These are phyloP conservation scores for Gentiana dahurica DNA, from an alignment of 257 asterid genomes.

Conservation along the genomic window DNA sequence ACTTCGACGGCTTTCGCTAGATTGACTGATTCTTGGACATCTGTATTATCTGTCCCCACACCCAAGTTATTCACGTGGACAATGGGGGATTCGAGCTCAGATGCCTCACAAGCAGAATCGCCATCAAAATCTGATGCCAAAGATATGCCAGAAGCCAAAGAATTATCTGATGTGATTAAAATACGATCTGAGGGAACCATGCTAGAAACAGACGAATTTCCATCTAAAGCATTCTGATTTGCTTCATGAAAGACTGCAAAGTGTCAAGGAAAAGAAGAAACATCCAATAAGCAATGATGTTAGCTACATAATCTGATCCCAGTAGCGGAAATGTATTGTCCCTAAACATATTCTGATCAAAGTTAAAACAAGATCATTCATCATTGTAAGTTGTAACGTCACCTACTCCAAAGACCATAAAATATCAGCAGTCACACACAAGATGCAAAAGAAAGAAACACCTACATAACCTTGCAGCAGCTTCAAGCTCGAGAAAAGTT, in stretches of 20 bases:
- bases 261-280: constrained; percentile 4
- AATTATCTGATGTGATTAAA: constrained; percentile 26
- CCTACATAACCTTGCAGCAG: constrained; percentile 73
- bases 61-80: constrained; percentile 14
- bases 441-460: constrained; percentile 19
- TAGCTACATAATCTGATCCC: no score
- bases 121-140: constrained; percentile 19
- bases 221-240: constrained; percentile 21
- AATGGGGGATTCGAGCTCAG: constrained; percentile 25
- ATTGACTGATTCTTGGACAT: constrained; percentile 12
- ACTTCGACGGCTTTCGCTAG: constrained; percentile 17
- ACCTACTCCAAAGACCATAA: neutral
- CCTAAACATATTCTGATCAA: no score
- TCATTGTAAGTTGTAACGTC: no score
- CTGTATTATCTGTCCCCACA: constrained; percentile 13
- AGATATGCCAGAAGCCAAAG: constrained; percentile 26
- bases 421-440: neutral
- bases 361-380: no score
- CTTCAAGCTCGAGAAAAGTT: constrained; percentile 72
- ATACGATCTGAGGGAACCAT: constrained; percentile 23
- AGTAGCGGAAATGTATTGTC: no score
- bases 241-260: constrained; percentile 49
- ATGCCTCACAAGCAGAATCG: constrained; percentile 27
- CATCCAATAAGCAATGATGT: constrained; percentile 3
- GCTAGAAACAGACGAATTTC: constrained; percentile 17